phyloP scores from a whole-genome alignment of 1,139 yeast species.

The Torulaspora pretoriensis region DNA sequence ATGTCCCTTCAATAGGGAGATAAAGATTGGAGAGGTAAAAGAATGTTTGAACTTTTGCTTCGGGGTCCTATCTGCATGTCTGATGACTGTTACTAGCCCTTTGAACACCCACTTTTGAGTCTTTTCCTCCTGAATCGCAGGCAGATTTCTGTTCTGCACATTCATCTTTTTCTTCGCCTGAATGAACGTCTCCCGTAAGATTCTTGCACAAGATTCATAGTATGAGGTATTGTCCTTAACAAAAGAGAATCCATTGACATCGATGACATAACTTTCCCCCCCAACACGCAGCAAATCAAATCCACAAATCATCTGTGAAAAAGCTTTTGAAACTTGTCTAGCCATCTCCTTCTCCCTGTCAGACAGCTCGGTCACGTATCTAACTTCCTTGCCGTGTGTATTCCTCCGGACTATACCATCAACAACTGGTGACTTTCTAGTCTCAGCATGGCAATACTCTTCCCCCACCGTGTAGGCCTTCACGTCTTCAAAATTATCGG shows the following conservation, averaged over 20 bases:
- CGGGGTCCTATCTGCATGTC: constrained; percentile 99
- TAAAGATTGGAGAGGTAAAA: constrained; percentile 80
- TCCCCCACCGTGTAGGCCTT: constrained; percentile 97
- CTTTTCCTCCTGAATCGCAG: constrained; percentile 55
- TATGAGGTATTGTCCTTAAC: constrained; percentile 88
- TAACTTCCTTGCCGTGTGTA: constrained; percentile 94
- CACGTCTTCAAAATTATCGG: constrained; percentile 97
- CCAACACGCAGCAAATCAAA: constrained; percentile 88
- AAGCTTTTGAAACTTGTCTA: constrained; percentile 61
- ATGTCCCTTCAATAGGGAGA: constrained; percentile 86
- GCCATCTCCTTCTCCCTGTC: constrained; percentile 80
- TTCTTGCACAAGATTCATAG: constrained; percentile 78
- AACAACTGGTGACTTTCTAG: constrained; percentile 96
- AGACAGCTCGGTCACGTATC: constrained; percentile 78
- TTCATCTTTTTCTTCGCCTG: constrained; percentile 55
- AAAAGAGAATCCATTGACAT: constrained; percentile 96
- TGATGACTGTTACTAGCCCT: constrained; percentile 83
- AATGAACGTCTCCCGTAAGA: constrained; percentile 68
- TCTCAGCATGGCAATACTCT: constrained; percentile 91
- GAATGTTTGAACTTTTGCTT: constrained; percentile 96
- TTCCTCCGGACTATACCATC: constrained; percentile 97
- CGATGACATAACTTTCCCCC: constrained; percentile 88
- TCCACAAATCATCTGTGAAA: constrained; percentile 96
- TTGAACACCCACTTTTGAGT: constrained; percentile 96
- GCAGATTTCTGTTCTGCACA: constrained; percentile 33